Evolutionary conservation across 2,329 filamentous ascomycete species (phyloP), one percentile per base, ranked within the genome.

Genomic region (Capronia epimyces): DNA sequence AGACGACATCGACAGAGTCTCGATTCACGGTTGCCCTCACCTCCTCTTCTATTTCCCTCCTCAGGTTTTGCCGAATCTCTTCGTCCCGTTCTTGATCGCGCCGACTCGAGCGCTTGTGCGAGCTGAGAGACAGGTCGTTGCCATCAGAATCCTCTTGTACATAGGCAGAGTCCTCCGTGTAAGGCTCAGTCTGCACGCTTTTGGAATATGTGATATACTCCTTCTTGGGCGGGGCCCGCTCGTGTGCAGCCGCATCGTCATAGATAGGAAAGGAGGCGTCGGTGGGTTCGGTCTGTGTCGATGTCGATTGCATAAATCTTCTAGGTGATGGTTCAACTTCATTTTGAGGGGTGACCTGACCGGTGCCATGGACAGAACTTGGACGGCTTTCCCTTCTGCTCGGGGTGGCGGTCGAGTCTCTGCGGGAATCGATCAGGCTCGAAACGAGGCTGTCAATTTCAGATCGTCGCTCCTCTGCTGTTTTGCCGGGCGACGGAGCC

Each of bases 201-300:
- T 96, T 97, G 76, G 87, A 97, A 75, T 98, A 98, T 46, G 89
- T 95, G 65, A 95, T 89, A 53, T 95, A 77, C 69, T 98, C 93
- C 58, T 73, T 72, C 61, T 73, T 76, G 46, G 69, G 66, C 57
- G 75, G 45, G 2, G 46, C 42, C 13, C 49, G 50, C 37, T 56
- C 53, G 20, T 45, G 43, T 10, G 49, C 84, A 1, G 87, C 85
- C 1, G 86, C 82, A 58, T 82, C 86, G 68, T 95, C 90, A 69
- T 86, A 89, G 53, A 93, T 80, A 27, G 87, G 89, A 15, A 83
- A 82, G 46, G 89, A 75, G 6, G 86, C 78, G 9, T 81, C 82
- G 1, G 89, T 85, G 6, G 82, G 85, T 16, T 95, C 79, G 2
- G 82, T 84, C 63, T 91, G 88, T 13, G 79, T 77, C 29, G 77